Evolutionary conservation across 192 early-diverging fungal genomes (phyloP), one percentile per base, ranked within the genome.

Genomic region (Gryganskiella cystojenkinii): DNA sequence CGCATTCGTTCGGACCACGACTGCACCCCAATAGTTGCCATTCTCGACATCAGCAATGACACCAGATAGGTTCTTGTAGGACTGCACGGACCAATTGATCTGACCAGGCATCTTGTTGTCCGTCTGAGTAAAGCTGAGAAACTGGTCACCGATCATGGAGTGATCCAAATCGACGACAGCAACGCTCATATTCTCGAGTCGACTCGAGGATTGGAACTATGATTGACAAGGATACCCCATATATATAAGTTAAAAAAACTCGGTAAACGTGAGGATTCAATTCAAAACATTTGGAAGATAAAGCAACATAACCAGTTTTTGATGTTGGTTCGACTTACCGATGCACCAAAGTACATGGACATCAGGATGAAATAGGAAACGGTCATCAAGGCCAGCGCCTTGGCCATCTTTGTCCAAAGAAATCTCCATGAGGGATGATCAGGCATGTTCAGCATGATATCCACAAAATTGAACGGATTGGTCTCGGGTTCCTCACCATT

Each of bases 11-110:
- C 46, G 27, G 7, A 67, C 73, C 2, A 76, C 73, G 45, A 76
- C 61, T 9, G 65, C 73, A 5, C 73, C 65, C 73, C 73, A 76
- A 14, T 67, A 76, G 37, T 76, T 68, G 31, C 73, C 73, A n/a
- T 76, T 68, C 0, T 63, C 53, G 22, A 68, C 73, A 25, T 76
- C 73, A 0, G 46, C 15, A 13, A 57, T 76, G 15, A 76, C 65
- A 31, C 43, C 17, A 1, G 5, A 3, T 14, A 76, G 9, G 31
- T 62, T 40, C 28, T 61, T 56, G 73, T 68, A 76, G 19, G 62
- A 25, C 24, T 68, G 59, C 6, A 76, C 55, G 4, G 53, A 63
- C 73, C 73, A 74, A 24, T 59, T 74, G 31, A 74, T 44, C 44
- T 74, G 71, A 4, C 51, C 58, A 17, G 35, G 19, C 3, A 33